These are phyloP conservation scores for Diaporthe citri DNA, from an alignment of 2,329 filamentous ascomycete species.

Conservation along the genomic window DNA sequence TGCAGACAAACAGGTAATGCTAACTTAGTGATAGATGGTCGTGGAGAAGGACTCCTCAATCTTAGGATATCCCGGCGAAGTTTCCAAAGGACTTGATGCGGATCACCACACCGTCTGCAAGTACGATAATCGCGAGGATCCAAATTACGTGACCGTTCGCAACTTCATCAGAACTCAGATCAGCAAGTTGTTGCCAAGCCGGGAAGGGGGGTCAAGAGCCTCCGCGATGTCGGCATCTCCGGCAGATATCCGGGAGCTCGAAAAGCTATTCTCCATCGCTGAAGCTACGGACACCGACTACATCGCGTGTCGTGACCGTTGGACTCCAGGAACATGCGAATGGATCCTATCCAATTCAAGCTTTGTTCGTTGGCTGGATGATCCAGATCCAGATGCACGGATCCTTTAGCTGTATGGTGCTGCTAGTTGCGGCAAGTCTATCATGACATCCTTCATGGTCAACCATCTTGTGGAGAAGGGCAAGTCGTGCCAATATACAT, in stretches of 20 bases:
- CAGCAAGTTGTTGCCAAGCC: background rate
- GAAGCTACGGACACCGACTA: background rate
- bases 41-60: constrained; percentile 1
- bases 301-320: background rate
- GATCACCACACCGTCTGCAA: constrained; percentile 21
- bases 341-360: background rate
- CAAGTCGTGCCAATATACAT: background rate
- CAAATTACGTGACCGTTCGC: background rate
- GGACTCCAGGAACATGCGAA: background rate
- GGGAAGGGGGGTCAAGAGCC: background rate
- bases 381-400: background rate
- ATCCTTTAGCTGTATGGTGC: background rate
- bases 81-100: background rate
- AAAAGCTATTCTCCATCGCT: background rate
- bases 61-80: background rate
- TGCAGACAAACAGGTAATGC: background rate
- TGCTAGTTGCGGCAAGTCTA: background rate
- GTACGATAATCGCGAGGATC: background rate
- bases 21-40: background rate
- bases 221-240: background rate
- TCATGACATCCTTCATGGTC: background rate
- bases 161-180: background rate
- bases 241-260: background rate
- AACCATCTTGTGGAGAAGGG: background rate
- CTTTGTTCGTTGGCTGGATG: background rate